Conservation (phyloP, 345 rosid genomes). For the Durio zibethinus region DNA sequence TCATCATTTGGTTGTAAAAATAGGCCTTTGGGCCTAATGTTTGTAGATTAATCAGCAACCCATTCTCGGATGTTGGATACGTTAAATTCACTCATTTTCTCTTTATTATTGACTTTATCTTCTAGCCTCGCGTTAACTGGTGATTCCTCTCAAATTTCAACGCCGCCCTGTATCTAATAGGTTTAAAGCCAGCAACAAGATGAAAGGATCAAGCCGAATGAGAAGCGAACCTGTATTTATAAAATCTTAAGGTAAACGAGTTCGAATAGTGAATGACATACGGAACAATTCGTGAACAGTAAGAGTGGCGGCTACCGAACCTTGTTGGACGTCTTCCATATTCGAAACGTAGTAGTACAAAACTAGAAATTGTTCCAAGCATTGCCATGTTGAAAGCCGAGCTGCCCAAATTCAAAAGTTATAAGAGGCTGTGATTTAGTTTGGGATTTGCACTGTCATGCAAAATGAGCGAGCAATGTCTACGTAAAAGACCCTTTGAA, state of each 20-base stretch:
- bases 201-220: background rate
- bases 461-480: background rate
- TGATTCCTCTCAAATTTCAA: background rate
- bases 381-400: background rate
- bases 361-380: background rate
- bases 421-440: background rate
- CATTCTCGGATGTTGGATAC: background rate
- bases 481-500: background rate
- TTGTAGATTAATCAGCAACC: background rate
- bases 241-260: background rate
- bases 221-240: background rate
- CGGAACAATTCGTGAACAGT: background rate
- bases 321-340: background rate
- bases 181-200: background rate
- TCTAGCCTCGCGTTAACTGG: background rate
- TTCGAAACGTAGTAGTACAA: background rate
- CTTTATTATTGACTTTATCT: background rate
- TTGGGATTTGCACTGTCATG: background rate
- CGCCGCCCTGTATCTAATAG: background rate
- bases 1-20: background rate
- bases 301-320: background rate
- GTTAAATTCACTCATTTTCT: background rate
- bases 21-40: background rate
- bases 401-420: background rate
- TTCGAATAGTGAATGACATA: background rate